Base-by-base conservation (phyloP, 352 stramenopile genomes). In the Phytophthora palmivora region DNA sequence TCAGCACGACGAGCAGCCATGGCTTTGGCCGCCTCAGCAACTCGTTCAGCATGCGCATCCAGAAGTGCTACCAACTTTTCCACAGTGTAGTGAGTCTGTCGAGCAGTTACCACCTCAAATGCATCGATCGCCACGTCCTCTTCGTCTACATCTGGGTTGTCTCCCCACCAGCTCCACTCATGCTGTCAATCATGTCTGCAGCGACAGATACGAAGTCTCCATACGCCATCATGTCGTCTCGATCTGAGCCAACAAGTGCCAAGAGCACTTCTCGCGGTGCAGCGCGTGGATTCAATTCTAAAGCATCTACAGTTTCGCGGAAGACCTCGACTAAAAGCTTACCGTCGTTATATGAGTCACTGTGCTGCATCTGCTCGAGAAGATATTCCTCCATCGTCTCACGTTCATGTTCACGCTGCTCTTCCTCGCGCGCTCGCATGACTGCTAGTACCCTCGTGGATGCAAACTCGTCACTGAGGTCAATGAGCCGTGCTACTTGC, bases 301-400 rank as follows among this genome's bases (percentile, higher is more conserved):
- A 51, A 12, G 61, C 63, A 7, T 73, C 66, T 0, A 88, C 16
- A 4, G 76, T 72, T 7, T 83, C 75, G 14, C 61, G 52, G n/a
- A 83, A 74, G 16, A 84, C 72, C 12, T 67, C 47, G 16, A 92
- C 66, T 15, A 68, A 43, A 5, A 92, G 50, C 6, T 81, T 79
- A 14, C 78, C 80, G 55, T 89, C 79, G 46, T 90, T 92, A 53
- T 83, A 89, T 19, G 77, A 71, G 28, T 92, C 83, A 15, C 74
- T 78, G 22, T 75, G 78, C 58, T 88, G 80, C 58, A 92, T 77
- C 12, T 63, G 61, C 24, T 89, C 83, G 4, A 90, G 74, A 21
- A 92, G 36, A 36, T 72, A 69, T 58, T 90, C 80, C 39, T 92
- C 83, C 4, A 72, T 59, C 9, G 53, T 58, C 41, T 92, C 78